phyloP scores from a whole-genome alignment of 2,329 filamentous ascomycete species.

The Ophiostoma ulmi region DNA sequence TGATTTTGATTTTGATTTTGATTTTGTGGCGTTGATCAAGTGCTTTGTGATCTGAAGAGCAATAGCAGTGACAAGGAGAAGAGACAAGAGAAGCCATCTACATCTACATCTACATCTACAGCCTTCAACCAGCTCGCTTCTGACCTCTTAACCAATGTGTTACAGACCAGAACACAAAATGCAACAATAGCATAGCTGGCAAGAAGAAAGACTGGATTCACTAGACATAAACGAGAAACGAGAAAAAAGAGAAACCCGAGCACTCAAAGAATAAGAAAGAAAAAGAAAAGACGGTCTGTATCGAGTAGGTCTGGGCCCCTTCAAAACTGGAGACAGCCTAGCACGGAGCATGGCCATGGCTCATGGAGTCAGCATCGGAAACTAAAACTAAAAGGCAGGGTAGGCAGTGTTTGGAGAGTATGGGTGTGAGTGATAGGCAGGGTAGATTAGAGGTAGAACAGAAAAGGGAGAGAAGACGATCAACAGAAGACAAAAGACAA shows the following conservation, averaged over 20 bases:
- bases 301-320: constrained; percentile 10
- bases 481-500: too few relatives aligned
- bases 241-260: background rate
- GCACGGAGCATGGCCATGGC: background rate
- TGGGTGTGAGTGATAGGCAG: constrained; percentile 6
- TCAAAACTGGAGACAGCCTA: constrained; percentile 5
- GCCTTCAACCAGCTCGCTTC: too few relatives aligned
- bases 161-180: background rate
- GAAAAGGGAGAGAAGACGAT: background rate
- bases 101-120: too few relatives aligned
- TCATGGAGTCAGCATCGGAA: background rate
- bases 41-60: too few relatives aligned
- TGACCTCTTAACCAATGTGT: background rate
- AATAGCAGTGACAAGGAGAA: too few relatives aligned
- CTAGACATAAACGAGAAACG: background rate
- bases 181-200: background rate
- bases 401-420: background rate
- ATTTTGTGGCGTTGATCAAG: too few relatives aligned
- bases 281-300: constrained; percentile 6
- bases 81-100: too few relatives aligned
- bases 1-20: background rate
- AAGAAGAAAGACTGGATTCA: background rate
- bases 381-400: constrained; percentile 6
- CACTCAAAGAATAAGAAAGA: background rate
- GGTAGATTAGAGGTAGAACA: background rate